Evolutionary conservation across 2,329 filamentous ascomycete genomes (phyloP).

Genomic region (Pseudogymnoascus sp.): DNA sequence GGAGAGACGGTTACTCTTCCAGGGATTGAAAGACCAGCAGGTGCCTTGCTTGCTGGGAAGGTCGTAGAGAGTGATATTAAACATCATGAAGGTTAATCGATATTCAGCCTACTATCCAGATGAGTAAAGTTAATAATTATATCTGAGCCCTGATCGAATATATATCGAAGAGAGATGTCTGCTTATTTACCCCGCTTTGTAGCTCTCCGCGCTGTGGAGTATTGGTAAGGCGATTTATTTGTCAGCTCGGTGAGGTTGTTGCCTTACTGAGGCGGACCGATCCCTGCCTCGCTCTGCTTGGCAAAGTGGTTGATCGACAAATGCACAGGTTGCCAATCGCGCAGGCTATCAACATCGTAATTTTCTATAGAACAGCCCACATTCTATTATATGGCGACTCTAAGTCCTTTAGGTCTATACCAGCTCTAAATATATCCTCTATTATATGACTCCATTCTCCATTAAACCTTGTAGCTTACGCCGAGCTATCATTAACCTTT

Average conservation of each 20-base stretch:
- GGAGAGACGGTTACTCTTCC: slow-evolving; percentile 48
- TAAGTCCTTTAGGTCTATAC: background rate
- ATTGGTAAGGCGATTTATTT: background rate
- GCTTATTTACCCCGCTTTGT: background rate
- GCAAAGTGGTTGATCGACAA: background rate
- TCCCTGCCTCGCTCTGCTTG: background rate
- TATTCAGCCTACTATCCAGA: background rate
- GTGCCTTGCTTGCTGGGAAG: slow-evolving; percentile 44
- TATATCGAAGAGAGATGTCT: background rate
- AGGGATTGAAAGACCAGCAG: slow-evolving; percentile 60
- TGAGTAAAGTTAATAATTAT: background rate
- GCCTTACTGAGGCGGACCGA: background rate
- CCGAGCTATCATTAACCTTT: background rate
- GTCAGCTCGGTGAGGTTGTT: background rate
- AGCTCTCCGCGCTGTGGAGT: background rate
- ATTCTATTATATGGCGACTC: background rate
- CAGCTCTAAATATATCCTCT: background rate
- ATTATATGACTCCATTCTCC: slow-evolving; percentile 6
- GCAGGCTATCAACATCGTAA: background rate
- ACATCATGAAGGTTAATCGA: background rate
- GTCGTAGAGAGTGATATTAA: slow-evolving; percentile 48
- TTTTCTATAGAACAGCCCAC: background rate
- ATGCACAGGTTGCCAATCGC: background rate
- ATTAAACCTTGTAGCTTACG: background rate
- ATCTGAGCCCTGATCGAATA: background rate